Evolutionary conservation across 2,329 filamentous ascomycete species (phyloP).

Genomic region (Fusarium dimerum): DNA sequence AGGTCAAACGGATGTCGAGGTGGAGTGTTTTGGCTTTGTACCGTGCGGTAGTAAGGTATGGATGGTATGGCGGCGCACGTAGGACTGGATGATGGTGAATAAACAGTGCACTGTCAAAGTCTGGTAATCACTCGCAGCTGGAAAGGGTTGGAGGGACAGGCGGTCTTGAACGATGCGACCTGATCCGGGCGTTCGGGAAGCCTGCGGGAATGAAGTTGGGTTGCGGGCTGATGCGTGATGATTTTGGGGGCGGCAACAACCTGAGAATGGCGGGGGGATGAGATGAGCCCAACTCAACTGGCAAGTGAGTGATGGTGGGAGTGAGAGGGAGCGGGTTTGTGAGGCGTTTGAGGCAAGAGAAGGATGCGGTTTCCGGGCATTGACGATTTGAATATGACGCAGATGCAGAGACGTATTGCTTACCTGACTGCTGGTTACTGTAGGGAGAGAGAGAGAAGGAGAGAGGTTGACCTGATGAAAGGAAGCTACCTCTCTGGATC

Average conservation of each 20-base stretch:
- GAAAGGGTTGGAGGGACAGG: constrained; percentile 16
- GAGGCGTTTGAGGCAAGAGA: too few species aligned
- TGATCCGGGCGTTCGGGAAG: constrained; percentile 17
- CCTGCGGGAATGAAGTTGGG: constrained; percentile 15
- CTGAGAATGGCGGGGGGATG: constrained; percentile 14
- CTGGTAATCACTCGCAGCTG: constrained; percentile 4
- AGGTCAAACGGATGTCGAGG: constrained; percentile 13
- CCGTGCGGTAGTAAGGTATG: too few species aligned
- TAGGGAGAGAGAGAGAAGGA: constrained; percentile 1
- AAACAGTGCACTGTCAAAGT: constrained; percentile 9
- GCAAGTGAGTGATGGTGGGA: constrained; percentile 12
- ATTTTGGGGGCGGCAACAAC: constrained; percentile 26
- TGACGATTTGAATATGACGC: too few species aligned
- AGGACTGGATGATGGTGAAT: constrained; percentile 7
- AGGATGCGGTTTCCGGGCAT: too few species aligned
- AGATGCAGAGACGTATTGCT: too few species aligned
- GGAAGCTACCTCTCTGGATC: constrained; percentile 13
- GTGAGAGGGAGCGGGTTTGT: background rate
- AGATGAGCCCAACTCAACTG: too few species aligned
- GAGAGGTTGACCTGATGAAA: constrained; percentile 12
- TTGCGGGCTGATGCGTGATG: constrained; percentile 20
- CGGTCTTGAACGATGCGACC: constrained; percentile 37
- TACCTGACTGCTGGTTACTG: too few species aligned
- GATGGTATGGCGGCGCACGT: constrained; percentile 1
- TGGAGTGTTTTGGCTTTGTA: too few species aligned